Conservation (phyloP, 2,329 filamentous ascomycete genomes). For the Colletotrichum echinochloae region DNA sequence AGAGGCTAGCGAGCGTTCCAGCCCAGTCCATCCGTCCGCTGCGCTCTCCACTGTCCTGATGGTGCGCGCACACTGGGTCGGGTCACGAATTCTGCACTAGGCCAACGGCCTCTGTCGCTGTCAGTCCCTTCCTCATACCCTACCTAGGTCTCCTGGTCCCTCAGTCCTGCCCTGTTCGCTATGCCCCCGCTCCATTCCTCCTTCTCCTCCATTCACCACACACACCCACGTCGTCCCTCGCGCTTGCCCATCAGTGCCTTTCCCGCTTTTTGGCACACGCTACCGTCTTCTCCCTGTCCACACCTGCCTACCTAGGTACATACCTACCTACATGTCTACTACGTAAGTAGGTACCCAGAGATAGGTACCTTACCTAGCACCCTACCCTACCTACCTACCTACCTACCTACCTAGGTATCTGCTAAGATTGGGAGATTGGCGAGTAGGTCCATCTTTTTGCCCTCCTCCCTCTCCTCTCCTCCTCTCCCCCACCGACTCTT, state of each 20-base stretch:
- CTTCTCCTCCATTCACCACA: conserved; percentile 11
- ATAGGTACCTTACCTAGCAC: neutral
- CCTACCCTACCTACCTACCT: neutral
- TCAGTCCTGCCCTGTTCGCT: neutral
- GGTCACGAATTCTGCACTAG: no score
- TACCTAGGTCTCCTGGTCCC: neutral
- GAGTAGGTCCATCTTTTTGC: conserved; percentile 22
- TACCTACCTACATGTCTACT: neutral
- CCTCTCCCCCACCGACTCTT: conserved; percentile 4
- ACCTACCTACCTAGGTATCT: neutral
- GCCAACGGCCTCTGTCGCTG: neutral
- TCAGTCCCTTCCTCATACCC: neutral
- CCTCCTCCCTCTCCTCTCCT: neutral
- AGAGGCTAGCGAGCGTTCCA: no score
- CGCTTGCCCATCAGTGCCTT: conserved; percentile 6
- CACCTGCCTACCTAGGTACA: neutral
- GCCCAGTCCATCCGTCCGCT: conserved; percentile 30
- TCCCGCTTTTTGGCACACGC: neutral
- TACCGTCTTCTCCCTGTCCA: neutral
- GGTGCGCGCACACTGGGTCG: no score
- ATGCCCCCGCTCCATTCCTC: neutral
- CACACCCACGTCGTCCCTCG: conserved; percentile 1
- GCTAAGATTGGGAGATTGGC: no score
- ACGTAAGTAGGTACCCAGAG: no score
- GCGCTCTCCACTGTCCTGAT: conserved; percentile 7